Base-by-base conservation (phyloP, 148 eudicot genomes). In the Vaccinium vitisidaea region DNA sequence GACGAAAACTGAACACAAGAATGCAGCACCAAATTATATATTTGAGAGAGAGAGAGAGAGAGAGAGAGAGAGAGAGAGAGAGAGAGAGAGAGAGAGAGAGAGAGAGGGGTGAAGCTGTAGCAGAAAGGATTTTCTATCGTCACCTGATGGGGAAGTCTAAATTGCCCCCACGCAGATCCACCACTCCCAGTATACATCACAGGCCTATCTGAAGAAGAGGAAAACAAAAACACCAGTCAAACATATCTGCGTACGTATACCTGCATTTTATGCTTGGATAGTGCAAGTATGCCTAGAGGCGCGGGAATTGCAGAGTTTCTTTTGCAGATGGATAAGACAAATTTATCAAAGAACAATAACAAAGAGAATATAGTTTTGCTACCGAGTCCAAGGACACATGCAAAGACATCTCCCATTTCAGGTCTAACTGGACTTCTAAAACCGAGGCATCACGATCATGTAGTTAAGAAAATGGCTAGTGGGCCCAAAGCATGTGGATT, bases 61-160 rank as follows among this genome's bases (percentile, higher is more conserved):
- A 59, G 11, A 49, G 39, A 30, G n/a, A 56, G 75, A 52, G 53
- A 59, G 11, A 49, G 11, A 50, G 39, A 30, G n/a, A 56, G 75
- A 52, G 54, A 59, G 39, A 30, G n/a, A 56, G 11, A 49, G 39
- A 30, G n/a, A 56, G 75, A 39, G 54, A 59, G 39, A 30, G n/a
- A 56, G 75, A 52, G 53, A 59, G 11, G 32, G 48, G 78, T 6
- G 61, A 85, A 15, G 25, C 25, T 21, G 54, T 25, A 74, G 69
- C 56, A 84, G 23, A 19, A 25, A 50, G 2, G 55, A 50, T 4
- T 50, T 50, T 48, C 13, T 21, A 82, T 56, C 39, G 59, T 83
- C 74, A 94, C 98, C 96, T 91, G 94, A 87, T 93, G 98, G 49
- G 95, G 95, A 79, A 93, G 94, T 84, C 92, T 87, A 75, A 91